Base-by-base conservation (phyloP, 2,329 filamentous ascomycete genomes). In the Pezicula neosporulosa region DNA sequence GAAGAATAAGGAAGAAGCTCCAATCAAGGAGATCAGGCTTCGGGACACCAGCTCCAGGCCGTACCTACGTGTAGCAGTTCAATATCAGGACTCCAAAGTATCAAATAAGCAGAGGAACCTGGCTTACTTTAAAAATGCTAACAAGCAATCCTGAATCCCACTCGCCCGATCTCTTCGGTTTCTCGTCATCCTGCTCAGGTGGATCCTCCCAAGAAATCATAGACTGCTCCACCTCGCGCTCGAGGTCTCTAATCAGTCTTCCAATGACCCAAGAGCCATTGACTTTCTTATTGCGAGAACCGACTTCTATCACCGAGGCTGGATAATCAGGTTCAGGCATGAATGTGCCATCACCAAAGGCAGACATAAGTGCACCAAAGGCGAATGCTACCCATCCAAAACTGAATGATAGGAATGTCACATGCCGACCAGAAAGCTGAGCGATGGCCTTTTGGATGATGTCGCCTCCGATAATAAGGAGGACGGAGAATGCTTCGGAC, bases 261-360 rank as follows among this genome's bases (percentile, higher is more conserved):
- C 72, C 73, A 9, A 77, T 57, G 4, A 76, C 60, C 73, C 73
- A 77, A 18, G 60, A 67, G 12, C 61, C 60, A 48, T 76, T 76
- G 3, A 66, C 61, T 1, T 70, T 63, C 5, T 60, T 58, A 51
- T 71, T 70, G 1, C 72, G 68, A 15, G 57, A 69, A 18, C 62
- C 56, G 6, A 56, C 59, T 51, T 73, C 72, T 45, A 74, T 67
- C 16, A 75, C 65, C 6, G 58, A 56, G 45, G 58, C 59, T 1
- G 54, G n/a, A 44, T 50, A 61, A 56, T 74, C 68, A 48, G 72
- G 54, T 30, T 56, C 48, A 7, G 70, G 72, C 57, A 68, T 61
- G 8, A 68, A 55, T 33, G 47, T 60, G 33, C 61, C 60, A 28
- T 66, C 62, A 15, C 66, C 66, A 12, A 68, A 51, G 16, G 57